Evolutionary conservation across 805 yeast species (phyloP).

Genomic region (Yarrowia sp.): DNA sequence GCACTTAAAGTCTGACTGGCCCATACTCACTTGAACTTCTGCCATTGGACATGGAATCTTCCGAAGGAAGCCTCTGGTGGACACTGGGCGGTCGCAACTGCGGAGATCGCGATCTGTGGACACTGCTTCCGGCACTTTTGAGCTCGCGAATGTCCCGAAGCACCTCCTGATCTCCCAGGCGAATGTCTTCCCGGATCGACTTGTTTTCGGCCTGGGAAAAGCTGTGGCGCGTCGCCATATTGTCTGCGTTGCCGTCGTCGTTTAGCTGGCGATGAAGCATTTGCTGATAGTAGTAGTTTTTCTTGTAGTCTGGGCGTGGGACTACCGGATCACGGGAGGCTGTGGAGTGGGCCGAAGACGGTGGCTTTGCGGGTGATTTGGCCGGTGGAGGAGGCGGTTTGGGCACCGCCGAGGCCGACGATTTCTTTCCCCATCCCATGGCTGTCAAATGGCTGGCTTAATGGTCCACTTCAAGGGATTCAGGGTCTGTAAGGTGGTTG

Average conservation of each 20-base stretch:
- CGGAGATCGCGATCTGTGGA: not conserved
- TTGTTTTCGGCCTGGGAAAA: constrained; percentile 13
- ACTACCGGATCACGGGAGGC: constrained; percentile 10
- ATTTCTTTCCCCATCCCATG: constrained; percentile 33
- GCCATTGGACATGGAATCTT: constrained; percentile 3
- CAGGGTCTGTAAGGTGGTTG: constrained; percentile 6
- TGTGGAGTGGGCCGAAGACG: not conserved
- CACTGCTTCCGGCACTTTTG: constrained; percentile 14
- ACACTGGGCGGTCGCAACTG: constrained; percentile 3
- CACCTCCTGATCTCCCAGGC: constrained; percentile 29
- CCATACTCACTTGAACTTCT: constrained; percentile 9
- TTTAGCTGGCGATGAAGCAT: constrained; percentile 30
- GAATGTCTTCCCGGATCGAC: constrained; percentile 7
- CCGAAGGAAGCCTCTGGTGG: not conserved
- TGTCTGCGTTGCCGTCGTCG: constrained; percentile 8
- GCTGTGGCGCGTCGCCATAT: constrained; percentile 13
- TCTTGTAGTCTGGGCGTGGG: constrained; percentile 30
- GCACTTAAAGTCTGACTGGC: too few relatives aligned
- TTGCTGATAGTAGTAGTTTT: constrained; percentile 30
- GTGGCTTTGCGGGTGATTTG: not conserved
- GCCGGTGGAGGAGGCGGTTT: not conserved
- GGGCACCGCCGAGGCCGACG: constrained; percentile 10
- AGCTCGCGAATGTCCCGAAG: constrained; percentile 32
- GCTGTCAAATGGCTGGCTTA: not conserved
- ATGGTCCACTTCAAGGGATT: not conserved